Percentiles rank a stretch among this genome's conserved stretches.
Conservation (phyloP, 139 green algal species). For the Auxenochlorella protothecoides region DNA sequence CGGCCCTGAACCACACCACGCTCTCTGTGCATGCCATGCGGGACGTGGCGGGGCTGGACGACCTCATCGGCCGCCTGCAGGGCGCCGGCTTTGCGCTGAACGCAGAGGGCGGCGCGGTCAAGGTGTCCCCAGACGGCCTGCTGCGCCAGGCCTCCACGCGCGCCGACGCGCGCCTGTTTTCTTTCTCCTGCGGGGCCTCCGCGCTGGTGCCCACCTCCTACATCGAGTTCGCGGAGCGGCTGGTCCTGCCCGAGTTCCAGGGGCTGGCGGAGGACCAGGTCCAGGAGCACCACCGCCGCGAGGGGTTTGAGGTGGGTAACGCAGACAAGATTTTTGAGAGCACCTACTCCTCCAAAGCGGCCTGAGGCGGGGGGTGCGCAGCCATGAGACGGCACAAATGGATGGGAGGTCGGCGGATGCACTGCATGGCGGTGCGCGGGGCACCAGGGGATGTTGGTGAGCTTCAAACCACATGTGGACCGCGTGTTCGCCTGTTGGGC, state of each 20-base stretch:
- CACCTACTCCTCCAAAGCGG: constrained; percentile 20
- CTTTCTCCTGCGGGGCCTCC: constrained; percentile 38
- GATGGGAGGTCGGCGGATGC: too few species aligned
- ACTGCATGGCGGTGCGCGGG: too few species aligned
- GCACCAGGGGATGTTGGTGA: too few species aligned
- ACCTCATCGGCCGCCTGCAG: constrained; percentile 33
- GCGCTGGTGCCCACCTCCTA: constrained; percentile 39
- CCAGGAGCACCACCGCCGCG: constrained; percentile 53
- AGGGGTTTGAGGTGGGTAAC: constrained; percentile 73
- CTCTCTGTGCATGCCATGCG: constrained; percentile 23
- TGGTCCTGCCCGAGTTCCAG: constrained; percentile 42
- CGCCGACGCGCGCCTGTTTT: constrained; percentile 43
- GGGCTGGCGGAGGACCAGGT: constrained; percentile 19
- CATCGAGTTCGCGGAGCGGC: constrained; percentile 72
- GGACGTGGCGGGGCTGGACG: constrained; percentile 21
- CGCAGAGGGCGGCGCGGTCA: constrained; percentile 42
- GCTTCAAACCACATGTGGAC: too few species aligned
- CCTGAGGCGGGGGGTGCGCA: too few species aligned
- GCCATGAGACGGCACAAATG: too few species aligned
- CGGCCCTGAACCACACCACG: constrained; percentile 71
- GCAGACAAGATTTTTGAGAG: constrained; percentile 75
- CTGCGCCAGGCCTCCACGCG: constrained; percentile 66
- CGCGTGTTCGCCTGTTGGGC: too few species aligned
- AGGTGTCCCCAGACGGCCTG: constrained; percentile 53
- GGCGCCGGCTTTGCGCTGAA: constrained; percentile 51